Conservation (phyloP, 345 rosid species). For the Carallia brachiata region DNA sequence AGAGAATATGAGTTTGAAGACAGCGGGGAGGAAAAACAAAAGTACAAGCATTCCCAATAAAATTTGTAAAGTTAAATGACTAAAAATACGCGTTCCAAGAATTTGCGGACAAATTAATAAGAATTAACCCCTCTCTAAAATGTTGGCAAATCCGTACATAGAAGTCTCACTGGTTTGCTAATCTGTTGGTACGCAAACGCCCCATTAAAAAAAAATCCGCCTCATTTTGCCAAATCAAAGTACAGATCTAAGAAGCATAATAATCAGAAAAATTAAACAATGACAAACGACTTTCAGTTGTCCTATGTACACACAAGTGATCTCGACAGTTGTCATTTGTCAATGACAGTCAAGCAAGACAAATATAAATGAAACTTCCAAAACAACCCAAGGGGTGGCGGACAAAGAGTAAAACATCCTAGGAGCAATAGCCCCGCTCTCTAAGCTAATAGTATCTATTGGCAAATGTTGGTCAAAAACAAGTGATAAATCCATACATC, state of each 20-base stretch:
- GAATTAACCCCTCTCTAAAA: too few relatives aligned
- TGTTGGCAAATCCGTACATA: too few relatives aligned
- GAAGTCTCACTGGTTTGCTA: too few relatives aligned
- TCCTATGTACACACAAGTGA: constrained; percentile 20
- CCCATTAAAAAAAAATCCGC: too few relatives aligned
- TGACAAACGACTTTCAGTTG: constrained; percentile 7
- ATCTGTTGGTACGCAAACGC: too few relatives aligned
- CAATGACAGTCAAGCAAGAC: constrained; percentile 10
- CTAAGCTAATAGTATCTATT: constrained; percentile 7
- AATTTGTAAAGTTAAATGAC: too few relatives aligned
- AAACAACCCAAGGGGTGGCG: constrained; percentile 5
- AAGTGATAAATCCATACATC: constrained; percentile 27
- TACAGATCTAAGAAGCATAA: background rate
- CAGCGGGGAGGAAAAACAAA: too few relatives aligned
- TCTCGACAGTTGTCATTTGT: background rate
- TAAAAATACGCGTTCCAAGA: too few relatives aligned
- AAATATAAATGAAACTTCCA: constrained; percentile 2
- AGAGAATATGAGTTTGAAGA: too few relatives aligned
- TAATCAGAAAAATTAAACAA: background rate
- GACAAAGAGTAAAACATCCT: background rate
- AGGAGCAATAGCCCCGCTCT: constrained; percentile 8
- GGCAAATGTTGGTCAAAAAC: constrained; percentile 11
- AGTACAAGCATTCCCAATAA: too few relatives aligned
- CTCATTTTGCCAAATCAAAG: too few relatives aligned
- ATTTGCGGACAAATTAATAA: too few relatives aligned